These are phyloP conservation scores for Trypanosoma congolense DNA, from an alignment of 208 protist species.

Conservation along the genomic window DNA sequence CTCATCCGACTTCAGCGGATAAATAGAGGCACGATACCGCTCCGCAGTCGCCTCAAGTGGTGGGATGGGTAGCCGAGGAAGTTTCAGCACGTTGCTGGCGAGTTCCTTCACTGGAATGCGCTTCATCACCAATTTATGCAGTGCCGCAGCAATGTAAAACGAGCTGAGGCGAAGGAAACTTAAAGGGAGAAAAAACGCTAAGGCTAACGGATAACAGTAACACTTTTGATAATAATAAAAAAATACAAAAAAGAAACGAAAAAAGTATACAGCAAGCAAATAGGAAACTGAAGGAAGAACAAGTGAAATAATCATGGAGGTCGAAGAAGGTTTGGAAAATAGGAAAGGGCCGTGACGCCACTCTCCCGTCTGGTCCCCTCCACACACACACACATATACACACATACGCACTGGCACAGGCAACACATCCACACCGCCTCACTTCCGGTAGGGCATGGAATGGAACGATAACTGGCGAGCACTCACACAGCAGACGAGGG, in stretches of 20 bases:
- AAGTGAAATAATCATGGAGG: no score
- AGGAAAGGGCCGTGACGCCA: no score
- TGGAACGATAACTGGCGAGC: not conserved
- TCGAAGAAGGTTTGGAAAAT: no score
- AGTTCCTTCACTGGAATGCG: slow-evolving; percentile 49
- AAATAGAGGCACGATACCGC: slow-evolving; percentile 53
- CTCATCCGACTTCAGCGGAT: slow-evolving; percentile 53
- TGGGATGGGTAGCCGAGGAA: slow-evolving; percentile 78
- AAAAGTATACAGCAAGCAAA: slow-evolving; percentile 8
- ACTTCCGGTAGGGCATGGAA: not conserved
- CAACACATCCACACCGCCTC: not conserved
- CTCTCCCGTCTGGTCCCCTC: no score
- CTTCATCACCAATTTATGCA: slow-evolving; percentile 46
- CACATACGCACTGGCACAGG: not conserved
- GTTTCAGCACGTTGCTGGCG: slow-evolving; percentile 61
- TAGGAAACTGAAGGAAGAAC: not conserved
- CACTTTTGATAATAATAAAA: not conserved
- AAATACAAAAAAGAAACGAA: slow-evolving; percentile 1
- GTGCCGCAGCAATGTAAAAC: not conserved
- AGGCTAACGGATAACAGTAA: not conserved
- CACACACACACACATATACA: not conserved
- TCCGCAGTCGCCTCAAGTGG: slow-evolving; percentile 44
- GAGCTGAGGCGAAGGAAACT: no score
- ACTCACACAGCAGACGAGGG: not conserved
- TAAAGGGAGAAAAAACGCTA: not conserved